phyloP scores from a whole-genome alignment of 208 protist species.

The Trypanosoma theileri region DNA sequence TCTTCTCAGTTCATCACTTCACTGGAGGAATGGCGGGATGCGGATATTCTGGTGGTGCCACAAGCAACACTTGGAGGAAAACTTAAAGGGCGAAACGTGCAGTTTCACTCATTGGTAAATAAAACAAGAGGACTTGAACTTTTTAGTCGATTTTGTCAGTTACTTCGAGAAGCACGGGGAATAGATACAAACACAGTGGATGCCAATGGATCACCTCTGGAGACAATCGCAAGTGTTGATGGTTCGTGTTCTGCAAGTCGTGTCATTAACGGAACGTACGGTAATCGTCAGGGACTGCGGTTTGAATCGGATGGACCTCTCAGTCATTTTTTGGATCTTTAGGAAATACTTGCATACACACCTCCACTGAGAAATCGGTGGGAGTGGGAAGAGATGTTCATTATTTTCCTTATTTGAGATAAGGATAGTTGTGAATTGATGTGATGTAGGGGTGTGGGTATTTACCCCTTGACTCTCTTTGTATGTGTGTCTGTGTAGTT shows the following conservation, averaged over 20 bases:
- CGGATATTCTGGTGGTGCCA: slow-evolving; percentile 83
- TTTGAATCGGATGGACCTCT: slow-evolving; percentile 84
- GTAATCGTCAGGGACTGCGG: slow-evolving; percentile 74
- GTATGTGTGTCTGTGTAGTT: too few relatives aligned
- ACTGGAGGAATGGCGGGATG: slow-evolving; percentile 42
- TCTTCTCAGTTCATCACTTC: slow-evolving; percentile 30
- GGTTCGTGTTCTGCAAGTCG: slow-evolving; percentile 51
- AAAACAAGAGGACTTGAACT: slow-evolving; percentile 51
- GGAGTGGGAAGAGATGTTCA: too few relatives aligned
- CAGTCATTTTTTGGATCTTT: slow-evolving; percentile 82
- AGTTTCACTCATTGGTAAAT: slow-evolving; percentile 78
- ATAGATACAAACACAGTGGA: slow-evolving; percentile 47
- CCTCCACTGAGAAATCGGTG: too few relatives aligned
- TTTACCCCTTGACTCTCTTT: too few relatives aligned
- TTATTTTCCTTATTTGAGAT: too few relatives aligned
- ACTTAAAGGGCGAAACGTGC: slow-evolving; percentile 74
- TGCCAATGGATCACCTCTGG: slow-evolving; percentile 47
- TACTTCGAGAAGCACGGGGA: slow-evolving; percentile 50
- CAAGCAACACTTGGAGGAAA: slow-evolving; percentile 88
- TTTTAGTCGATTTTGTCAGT: slow-evolving; percentile 65
- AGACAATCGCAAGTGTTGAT: neutral
- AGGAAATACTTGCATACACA: neutral
- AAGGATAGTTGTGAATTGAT: too few relatives aligned
- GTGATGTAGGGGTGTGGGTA: too few relatives aligned
- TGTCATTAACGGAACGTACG: slow-evolving; percentile 79